phyloP scores from a whole-genome alignment of 164 flowering plant species.

The Magnolia kwangsiensis region DNA sequence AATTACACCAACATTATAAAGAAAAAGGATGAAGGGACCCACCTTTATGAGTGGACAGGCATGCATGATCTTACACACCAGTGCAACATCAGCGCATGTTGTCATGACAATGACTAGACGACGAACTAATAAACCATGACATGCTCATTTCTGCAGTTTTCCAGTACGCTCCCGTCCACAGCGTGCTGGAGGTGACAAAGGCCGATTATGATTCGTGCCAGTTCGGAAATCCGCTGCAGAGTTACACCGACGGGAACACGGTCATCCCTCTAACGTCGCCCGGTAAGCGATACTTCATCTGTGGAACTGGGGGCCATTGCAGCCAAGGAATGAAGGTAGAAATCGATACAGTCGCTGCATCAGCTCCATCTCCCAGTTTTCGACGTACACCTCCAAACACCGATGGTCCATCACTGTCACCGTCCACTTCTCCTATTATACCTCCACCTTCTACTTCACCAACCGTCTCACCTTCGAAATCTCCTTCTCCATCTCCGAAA shows the following conservation, averaged over 20 bases:
- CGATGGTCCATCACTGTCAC: background rate
- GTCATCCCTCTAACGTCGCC: slow-evolving; percentile 38
- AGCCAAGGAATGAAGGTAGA: slow-evolving; percentile 50
- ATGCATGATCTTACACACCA: background rate
- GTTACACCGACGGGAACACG: slow-evolving; percentile 33
- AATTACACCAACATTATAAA: background rate
- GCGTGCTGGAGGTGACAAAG: slow-evolving; percentile 52
- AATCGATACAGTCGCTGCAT: slow-evolving; percentile 32
- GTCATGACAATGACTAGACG: background rate
- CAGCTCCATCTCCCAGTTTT: slow-evolving; percentile 9
- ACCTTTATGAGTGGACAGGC: background rate
- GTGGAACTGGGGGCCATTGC: slow-evolving; percentile 57
- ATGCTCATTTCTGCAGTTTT: slow-evolving; percentile 40
- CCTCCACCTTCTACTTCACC: background rate
- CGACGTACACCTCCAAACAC: background rate
- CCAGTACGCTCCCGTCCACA: slow-evolving; percentile 36
- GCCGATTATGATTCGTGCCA: slow-evolving; percentile 47
- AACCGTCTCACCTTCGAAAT: slow-evolving; percentile 4
- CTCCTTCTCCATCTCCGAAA: slow-evolving; percentile 11
- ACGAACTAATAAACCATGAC: background rate
- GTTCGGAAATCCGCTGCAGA: slow-evolving; percentile 26
- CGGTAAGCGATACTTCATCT: slow-evolving; percentile 66
- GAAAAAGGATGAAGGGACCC: background rate
- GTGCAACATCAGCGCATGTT: too few species aligned
- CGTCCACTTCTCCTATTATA: background rate